Evolutionary conservation across 495 filamentous ascomycete genomes (phyloP).

Genomic region (Opeltia flavorubescens): DNA sequence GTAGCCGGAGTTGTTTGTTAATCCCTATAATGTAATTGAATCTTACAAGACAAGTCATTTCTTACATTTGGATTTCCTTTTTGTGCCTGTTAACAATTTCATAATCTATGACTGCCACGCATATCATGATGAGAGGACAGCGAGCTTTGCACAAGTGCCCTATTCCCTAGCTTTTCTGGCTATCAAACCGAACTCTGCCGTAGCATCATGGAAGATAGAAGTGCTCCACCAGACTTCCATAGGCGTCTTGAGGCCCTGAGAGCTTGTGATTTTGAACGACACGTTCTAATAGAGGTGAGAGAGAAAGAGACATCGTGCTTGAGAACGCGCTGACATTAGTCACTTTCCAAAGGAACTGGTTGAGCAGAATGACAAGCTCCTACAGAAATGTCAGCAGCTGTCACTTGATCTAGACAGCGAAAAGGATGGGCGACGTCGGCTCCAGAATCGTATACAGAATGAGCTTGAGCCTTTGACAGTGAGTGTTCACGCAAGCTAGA

Average conservation of each 20-base stretch:
- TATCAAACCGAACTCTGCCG: not conserved
- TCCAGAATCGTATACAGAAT: not conserved
- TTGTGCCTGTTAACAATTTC: too few species aligned
- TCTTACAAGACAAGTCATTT: too few species aligned
- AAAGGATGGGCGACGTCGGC: not conserved
- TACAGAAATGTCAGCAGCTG: not conserved
- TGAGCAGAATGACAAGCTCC: not conserved
- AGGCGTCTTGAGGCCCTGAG: not conserved
- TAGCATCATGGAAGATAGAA: not conserved
- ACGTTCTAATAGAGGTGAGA: not conserved
- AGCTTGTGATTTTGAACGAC: not conserved
- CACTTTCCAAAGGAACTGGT: not conserved
- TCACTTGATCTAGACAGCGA: not conserved
- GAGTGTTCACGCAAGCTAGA: not conserved
- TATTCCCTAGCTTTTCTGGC: not conserved
- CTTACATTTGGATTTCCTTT: too few species aligned
- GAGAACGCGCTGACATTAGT: not conserved
- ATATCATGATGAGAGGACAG: not conserved
- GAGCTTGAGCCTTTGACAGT: conserved; percentile 5
- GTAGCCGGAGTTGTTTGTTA: too few species aligned
- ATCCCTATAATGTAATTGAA: too few species aligned
- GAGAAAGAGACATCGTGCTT: not conserved
- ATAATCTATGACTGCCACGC: too few species aligned
- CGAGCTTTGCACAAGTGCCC: not conserved
- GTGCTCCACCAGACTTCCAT: not conserved